Conservation (phyloP, 805 yeast species). For the Starmerella geochares region DNA sequence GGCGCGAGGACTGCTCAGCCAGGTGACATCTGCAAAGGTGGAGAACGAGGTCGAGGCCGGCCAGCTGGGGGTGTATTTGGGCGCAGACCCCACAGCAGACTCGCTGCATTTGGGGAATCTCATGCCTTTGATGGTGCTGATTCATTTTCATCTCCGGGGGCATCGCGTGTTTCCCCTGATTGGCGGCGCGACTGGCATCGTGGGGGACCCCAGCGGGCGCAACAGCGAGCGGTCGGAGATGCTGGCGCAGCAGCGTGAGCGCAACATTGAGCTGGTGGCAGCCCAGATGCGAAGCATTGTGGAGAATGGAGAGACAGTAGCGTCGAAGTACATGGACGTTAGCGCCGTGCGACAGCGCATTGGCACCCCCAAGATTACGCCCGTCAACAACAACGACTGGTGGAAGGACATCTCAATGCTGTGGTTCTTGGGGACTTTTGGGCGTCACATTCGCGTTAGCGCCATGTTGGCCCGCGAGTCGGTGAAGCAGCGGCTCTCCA, state of each 20-base stretch:
- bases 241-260: slow-evolving; percentile 41
- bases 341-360: neutral
- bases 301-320: slow-evolving; percentile 51
- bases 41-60: slow-evolving; percentile 26
- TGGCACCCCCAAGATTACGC: slow-evolving; percentile 3
- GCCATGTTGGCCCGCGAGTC: slow-evolving; percentile 87
- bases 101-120: slow-evolving; percentile 87
- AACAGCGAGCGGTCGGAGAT: slow-evolving; percentile 59
- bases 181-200: slow-evolving; percentile 73
- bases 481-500: slow-evolving; percentile 58
- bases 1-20: slow-evolving; percentile 41
- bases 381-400: slow-evolving; percentile 70
- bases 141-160: slow-evolving; percentile 78
- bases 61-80: slow-evolving; percentile 64
- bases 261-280: slow-evolving; percentile 51
- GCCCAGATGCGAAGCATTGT: slow-evolving; percentile 56
- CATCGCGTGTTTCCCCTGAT: slow-evolving; percentile 75
- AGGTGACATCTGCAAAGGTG: slow-evolving; percentile 24
- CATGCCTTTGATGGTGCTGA: slow-evolving; percentile 70
- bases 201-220: slow-evolving; percentile 96
- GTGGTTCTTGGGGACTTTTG: slow-evolving; percentile 66
- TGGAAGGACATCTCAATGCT: slow-evolving; percentile 70
- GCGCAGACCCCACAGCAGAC: slow-evolving; percentile 91
- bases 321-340: slow-evolving; percentile 38
- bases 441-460: slow-evolving; percentile 67